Percentiles rank a stretch among this genome's conserved stretches.
Conservation (phyloP, 1,139 yeast species). For the Petasospora rhodanensis region DNA sequence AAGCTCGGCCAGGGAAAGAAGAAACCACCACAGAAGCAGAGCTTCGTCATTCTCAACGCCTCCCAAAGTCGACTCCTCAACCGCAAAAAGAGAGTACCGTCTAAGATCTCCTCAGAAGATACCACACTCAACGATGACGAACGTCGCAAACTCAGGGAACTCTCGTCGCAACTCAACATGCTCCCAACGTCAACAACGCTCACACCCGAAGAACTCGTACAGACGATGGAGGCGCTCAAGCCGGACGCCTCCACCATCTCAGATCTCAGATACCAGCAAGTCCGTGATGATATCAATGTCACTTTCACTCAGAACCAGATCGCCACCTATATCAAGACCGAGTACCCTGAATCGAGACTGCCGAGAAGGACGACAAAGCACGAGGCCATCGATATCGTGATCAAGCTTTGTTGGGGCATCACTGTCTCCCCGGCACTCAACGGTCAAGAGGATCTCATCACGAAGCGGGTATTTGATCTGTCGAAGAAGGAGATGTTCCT, state of each 20-base stretch:
- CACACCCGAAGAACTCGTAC: conserved; percentile 27
- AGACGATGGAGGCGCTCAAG: conserved; percentile 28
- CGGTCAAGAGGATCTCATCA: conserved; percentile 31
- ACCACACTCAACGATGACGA: no score
- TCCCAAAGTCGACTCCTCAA: conserved; percentile 16
- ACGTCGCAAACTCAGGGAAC: conserved; percentile 6
- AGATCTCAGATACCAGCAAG: conserved; percentile 25
- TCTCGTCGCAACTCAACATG: conserved; percentile 7
- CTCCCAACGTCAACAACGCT: conserved; percentile 6
- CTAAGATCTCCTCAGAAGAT: no score
- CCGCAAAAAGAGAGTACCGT: conserved; percentile 7
- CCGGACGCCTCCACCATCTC: conserved; percentile 27
- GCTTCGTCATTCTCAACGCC: conserved; percentile 21
- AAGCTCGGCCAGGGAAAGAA: conserved; percentile 21
- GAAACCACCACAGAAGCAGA: conserved; percentile 21
- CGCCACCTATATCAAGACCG: conserved; percentile 22
- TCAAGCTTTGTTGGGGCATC: no score
- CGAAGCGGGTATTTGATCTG: conserved; percentile 33
- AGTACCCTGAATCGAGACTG: conserved; percentile 13
- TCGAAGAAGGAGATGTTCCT: conserved; percentile 36
- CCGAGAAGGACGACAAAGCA: conserved; percentile 20
- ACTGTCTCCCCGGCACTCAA: no score
- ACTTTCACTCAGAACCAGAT: conserved; percentile 31
- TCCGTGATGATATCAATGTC: conserved; percentile 23
- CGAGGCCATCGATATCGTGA: no score